A percentile compares a stretch with the other conserved stretches of the same genome.
Evolutionary conservation across 139 green algal genomes (phyloP).

Genomic region (Bryopsis sp.): DNA sequence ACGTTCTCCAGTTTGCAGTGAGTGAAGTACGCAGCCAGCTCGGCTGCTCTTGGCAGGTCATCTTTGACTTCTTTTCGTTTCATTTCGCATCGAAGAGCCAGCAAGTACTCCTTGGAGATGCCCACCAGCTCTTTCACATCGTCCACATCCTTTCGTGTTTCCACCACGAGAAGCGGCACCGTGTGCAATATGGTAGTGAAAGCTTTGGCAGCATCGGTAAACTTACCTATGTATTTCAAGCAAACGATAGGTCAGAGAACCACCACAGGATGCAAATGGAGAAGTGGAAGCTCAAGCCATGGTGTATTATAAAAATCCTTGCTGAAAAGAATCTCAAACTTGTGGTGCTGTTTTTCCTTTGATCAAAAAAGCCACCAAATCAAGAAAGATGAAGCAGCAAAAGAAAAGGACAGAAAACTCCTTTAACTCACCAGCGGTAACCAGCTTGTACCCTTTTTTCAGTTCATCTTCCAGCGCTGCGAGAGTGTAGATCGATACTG

Average conservation of each 20-base stretch:
- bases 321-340: no score
- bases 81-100: constrained; percentile 83
- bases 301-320: no score
- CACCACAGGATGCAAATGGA: no score
- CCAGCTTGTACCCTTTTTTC: constrained; percentile 78
- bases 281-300: no score
- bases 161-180: constrained; percentile 86
- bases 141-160: constrained; percentile 82
- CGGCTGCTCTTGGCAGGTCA: constrained; percentile 61
- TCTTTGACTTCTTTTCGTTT: constrained; percentile 75
- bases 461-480: constrained; percentile 52
- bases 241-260: no score
- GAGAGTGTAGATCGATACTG: constrained; percentile 69
- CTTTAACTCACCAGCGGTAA: constrained; percentile 74
- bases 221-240: no score
- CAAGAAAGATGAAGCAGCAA: no score
- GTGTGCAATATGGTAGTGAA: constrained; percentile 67
- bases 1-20: constrained; percentile 84
- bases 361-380: no score
- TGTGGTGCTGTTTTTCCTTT: no score
- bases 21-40: constrained; percentile 99
- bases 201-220: constrained; percentile 76
- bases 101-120: constrained; percentile 91
- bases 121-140: constrained; percentile 88
- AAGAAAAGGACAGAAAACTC: no score